These are phyloP conservation scores for Cutaneotrichosporon mucoides DNA, from an alignment of 1,284 basidiomycete species.

Conservation along the genomic window DNA sequence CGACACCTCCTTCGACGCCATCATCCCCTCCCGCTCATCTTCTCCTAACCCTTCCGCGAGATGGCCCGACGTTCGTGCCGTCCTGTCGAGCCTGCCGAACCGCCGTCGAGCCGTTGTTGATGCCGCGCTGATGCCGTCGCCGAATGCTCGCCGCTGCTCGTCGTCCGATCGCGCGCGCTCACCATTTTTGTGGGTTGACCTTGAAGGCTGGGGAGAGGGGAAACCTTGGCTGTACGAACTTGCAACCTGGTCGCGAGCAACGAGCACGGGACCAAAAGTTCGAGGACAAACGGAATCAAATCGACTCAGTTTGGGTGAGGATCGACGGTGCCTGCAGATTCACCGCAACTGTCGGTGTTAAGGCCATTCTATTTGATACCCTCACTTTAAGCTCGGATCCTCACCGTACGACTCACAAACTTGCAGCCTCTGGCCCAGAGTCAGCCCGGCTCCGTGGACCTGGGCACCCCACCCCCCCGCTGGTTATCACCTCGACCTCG, in stretches of 20 bases:
- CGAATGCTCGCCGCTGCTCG: neutral
- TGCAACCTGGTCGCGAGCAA: neutral
- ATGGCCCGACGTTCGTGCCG: neutral
- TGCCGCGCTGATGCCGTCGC: neutral
- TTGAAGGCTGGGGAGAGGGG: constrained; percentile 15
- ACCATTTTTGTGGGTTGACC: constrained; percentile 17
- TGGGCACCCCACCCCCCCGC: too few relatives aligned
- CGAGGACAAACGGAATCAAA: neutral
- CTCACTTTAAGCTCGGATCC: neutral
- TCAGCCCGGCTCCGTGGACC: too few relatives aligned
- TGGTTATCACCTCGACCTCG: neutral
- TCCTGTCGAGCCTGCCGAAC: neutral
- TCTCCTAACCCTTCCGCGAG: neutral
- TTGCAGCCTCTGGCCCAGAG: too few relatives aligned
- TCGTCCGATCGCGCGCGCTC: constrained; percentile 3
- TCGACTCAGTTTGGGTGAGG: neutral
- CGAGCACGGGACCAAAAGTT: neutral
- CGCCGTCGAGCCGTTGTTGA: neutral
- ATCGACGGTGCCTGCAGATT: neutral
- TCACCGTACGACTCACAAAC: neutral
- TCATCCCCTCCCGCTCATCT: neutral
- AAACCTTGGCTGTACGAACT: neutral
- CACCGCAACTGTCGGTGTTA: constrained; percentile 1
- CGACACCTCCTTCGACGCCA: neutral
- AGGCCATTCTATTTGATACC: neutral